Evolutionary conservation across 2,329 filamentous ascomycete genomes (phyloP).

Genomic region (Alternaria triticina): DNA sequence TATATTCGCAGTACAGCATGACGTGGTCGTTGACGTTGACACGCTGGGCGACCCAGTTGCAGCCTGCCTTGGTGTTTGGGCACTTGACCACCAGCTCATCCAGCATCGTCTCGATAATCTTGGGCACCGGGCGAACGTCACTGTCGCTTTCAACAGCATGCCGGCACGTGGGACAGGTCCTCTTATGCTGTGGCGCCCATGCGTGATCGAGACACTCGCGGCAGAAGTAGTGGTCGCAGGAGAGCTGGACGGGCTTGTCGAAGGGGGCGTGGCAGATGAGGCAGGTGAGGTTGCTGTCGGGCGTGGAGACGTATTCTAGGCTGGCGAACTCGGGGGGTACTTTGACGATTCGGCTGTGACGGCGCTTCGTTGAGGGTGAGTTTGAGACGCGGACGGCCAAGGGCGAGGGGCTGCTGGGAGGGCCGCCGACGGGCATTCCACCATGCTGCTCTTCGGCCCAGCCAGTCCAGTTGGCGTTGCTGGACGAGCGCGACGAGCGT

Average conservation of each 20-base stretch:
- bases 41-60: constrained; percentile 60
- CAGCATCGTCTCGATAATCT: constrained; percentile 66
- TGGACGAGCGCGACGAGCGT: constrained; percentile 44
- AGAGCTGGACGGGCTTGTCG: constrained; percentile 62
- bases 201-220: constrained; percentile 60
- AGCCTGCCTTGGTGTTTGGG: constrained; percentile 62
- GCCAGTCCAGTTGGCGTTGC: constrained; percentile 33
- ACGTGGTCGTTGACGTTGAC: constrained; percentile 66
- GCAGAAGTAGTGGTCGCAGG: constrained; percentile 71
- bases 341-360: constrained; percentile 41
- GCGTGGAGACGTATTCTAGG: constrained; percentile 63
- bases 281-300: constrained; percentile 68
- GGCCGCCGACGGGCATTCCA: constrained; percentile 44
- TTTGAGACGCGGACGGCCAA: constrained; percentile 47
- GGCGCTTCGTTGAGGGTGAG: constrained; percentile 47
- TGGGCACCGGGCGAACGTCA: constrained; percentile 53
- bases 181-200: constrained; percentile 40
- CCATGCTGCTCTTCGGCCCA: constrained; percentile 26
- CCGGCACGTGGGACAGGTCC: constrained; percentile 65
- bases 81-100: constrained; percentile 67
- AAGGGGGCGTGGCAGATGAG: constrained; percentile 70
- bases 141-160: constrained; percentile 48
- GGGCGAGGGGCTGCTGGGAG: constrained; percentile 47
- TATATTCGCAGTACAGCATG: constrained; percentile 65
- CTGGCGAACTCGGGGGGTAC: constrained; percentile 60